These are phyloP conservation scores for Russula foetens DNA, from an alignment of 768 basidiomycete species.

Conservation along the genomic window DNA sequence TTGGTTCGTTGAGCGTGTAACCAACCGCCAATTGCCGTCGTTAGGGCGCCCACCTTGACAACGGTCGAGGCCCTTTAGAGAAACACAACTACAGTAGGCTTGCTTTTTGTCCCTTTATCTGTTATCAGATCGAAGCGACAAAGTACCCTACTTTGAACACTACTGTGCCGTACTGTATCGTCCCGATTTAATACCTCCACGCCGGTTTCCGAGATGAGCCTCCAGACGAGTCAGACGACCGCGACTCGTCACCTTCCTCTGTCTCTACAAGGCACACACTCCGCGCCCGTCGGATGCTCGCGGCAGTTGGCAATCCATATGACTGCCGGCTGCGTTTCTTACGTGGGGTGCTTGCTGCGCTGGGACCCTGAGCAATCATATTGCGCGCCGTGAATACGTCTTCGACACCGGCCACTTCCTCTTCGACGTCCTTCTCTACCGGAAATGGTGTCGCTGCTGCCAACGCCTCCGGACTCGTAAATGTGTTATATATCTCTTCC, in stretches of 20 bases:
- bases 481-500: slow-evolving; percentile 20
- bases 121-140: slow-evolving; percentile 3
- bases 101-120: not conserved
- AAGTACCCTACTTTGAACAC: not conserved
- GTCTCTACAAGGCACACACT: not conserved
- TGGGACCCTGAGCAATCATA: slow-evolving; percentile 4
- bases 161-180: not conserved
- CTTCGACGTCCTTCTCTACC: not conserved
- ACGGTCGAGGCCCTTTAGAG: not conserved
- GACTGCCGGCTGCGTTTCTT: slow-evolving; percentile 9
- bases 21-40: slow-evolving; percentile 4
- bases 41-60: not conserved
- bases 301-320: slow-evolving; percentile 12
- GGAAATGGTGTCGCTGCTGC: slow-evolving; percentile 9
- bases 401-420: not conserved
- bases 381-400: slow-evolving; percentile 11
- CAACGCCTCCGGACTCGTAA: slow-evolving; percentile 8
- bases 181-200: slow-evolving; percentile 10
- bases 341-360: slow-evolving; percentile 10
- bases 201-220: slow-evolving; percentile 13
- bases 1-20: not conserved
- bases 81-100: too few relatives aligned
- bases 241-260: slow-evolving; percentile 12
- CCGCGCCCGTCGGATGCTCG: slow-evolving; percentile 8
- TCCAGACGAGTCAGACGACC: slow-evolving; percentile 7